Evolutionary conservation across 148 eudicot species (phyloP).

Genomic region (Amaranthus hypochondriacus): DNA sequence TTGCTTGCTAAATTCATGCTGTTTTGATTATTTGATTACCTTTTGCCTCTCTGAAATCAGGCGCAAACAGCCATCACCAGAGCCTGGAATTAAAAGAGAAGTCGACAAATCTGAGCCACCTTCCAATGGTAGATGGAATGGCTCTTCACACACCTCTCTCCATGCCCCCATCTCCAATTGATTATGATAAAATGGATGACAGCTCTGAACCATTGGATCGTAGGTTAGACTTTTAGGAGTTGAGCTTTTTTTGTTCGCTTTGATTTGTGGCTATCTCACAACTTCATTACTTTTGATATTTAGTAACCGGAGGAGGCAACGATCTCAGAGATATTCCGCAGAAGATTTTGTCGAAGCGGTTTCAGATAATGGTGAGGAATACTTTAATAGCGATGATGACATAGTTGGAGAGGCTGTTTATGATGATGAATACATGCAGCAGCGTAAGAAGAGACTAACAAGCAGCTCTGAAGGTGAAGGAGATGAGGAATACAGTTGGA

Average conservation of each 20-base stretch:
- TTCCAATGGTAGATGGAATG: slow-evolving; percentile 53
- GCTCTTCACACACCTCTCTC: slow-evolving; percentile 41
- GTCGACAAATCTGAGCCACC: slow-evolving; percentile 36
- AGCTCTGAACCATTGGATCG: slow-evolving; percentile 51
- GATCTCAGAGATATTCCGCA: slow-evolving; percentile 70
- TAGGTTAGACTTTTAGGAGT: slow-evolving; percentile 39
- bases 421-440: slow-evolving; percentile 67
- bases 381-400: slow-evolving; percentile 73
- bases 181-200: slow-evolving; percentile 50
- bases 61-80: slow-evolving; percentile 60
- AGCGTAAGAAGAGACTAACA: slow-evolving; percentile 47
- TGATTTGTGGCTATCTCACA: background rate
- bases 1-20: background rate
- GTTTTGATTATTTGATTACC: background rate
- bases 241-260: background rate
- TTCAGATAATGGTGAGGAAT: slow-evolving; percentile 64
- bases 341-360: slow-evolving; percentile 58
- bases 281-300: slow-evolving; percentile 1
- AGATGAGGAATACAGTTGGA: slow-evolving; percentile 77
- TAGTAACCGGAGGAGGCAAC: slow-evolving; percentile 76
- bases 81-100: slow-evolving; percentile 49
- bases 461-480: slow-evolving; percentile 93
- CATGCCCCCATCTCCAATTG: slow-evolving; percentile 50
- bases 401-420: slow-evolving; percentile 97
- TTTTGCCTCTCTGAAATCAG: slow-evolving; percentile 32